Base-by-base conservation (phyloP, 2,329 filamentous ascomycete genomes). In the Fusarium succisae region DNA sequence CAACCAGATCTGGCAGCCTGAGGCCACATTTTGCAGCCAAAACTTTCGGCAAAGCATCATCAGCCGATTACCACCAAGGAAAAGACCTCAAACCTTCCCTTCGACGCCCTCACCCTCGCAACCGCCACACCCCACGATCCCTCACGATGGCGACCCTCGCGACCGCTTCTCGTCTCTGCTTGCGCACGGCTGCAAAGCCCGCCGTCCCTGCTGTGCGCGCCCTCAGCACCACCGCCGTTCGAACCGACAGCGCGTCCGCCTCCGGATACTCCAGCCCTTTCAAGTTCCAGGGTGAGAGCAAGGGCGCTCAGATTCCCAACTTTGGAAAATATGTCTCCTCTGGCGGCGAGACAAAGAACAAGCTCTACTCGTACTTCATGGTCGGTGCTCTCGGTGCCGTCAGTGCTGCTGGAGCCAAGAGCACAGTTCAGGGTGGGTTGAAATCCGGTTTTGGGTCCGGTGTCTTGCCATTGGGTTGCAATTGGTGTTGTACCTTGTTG, bases 331-430 rank as follows among this genome's bases (percentile, higher is more conserved):
- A 99, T 88, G 88, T 91, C 86, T 92, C 90, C 85, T 91, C 91
- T 83, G 86, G 87, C 76, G 86, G 86, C 78, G 88, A 92, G 83
- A 89, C 87, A 77, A 88, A 88, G 81, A 98, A 97, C 87, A 93
- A 95, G 88, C 87, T 97, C 78, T 96, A 98, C 85, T 91, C 92
- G 81, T 99, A 99, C 90, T 98, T 99, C 87, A 98, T 98, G 94
- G 96, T 98, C 77, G 96, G 96, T 80, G 92, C 94, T 64, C 93
- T 99, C 89, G 96, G 96, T 82, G 93, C 96, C 81, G 89, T 98
- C 83, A 91, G 93, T 76, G 96, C 96, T 67, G 93, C 96, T 77
- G 96, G 96, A 82, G 96, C 96, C 83, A 99, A 99, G 92, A 94
- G 94, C 80, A 98, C 96, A 76, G 94, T 99, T 78, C 94, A 98